These are phyloP conservation scores for Diplodia sapinea DNA, from an alignment of 2,329 filamentous ascomycete species.

Conservation along the genomic window DNA sequence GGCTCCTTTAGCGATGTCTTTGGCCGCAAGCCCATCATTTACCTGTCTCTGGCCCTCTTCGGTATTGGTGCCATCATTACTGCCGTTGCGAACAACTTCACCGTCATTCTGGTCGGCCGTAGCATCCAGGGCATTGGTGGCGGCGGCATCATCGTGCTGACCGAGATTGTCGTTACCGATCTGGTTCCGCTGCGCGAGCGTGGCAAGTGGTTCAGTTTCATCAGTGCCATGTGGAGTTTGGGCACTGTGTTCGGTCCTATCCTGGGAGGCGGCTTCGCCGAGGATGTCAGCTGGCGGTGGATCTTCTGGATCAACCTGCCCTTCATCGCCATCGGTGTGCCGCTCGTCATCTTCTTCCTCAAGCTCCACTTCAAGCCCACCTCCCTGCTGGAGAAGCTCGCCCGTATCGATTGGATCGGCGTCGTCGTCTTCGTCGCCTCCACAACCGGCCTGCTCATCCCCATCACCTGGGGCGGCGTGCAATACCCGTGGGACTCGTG, in stretches of 20 bases:
- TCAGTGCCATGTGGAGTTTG: constrained; percentile 59
- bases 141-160: constrained; percentile 50
- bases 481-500: constrained; percentile 69
- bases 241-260: constrained; percentile 61
- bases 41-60: constrained; percentile 46
- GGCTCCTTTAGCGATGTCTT: constrained; percentile 50
- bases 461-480: constrained; percentile 69
- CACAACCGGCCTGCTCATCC: constrained; percentile 65
- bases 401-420: constrained; percentile 68
- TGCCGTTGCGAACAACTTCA: constrained; percentile 48
- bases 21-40: constrained; percentile 48
- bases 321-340: constrained; percentile 57
- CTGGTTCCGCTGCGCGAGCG: constrained; percentile 52
- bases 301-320: constrained; percentile 70
- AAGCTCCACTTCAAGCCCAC: constrained; percentile 57
- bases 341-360: constrained; percentile 60
- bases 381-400: constrained; percentile 56
- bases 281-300: constrained; percentile 64
- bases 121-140: constrained; percentile 51
- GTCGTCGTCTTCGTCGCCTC: constrained; percentile 65
- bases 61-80: constrained; percentile 46
- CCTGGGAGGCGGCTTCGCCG: constrained; percentile 59
- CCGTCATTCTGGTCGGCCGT: constrained; percentile 47
- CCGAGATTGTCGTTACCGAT: constrained; percentile 54
- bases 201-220: constrained; percentile 51